These are phyloP conservation scores for Zygosaccharomyces lentus DNA, from an alignment of 805 yeast species.

Conservation along the genomic window DNA sequence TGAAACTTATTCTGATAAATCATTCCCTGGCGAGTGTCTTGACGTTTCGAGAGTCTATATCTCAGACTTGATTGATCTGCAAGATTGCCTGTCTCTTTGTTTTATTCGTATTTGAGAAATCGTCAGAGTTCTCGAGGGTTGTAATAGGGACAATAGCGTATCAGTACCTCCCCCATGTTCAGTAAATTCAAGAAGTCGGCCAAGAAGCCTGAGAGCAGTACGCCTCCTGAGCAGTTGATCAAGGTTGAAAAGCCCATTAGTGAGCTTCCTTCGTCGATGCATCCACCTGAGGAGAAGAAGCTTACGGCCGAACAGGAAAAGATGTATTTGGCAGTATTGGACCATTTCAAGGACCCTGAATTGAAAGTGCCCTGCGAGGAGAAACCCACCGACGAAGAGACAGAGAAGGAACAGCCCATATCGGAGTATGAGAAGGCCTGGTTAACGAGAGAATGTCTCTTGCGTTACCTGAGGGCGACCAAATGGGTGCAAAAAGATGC, in stretches of 20 bases:
- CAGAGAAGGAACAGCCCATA: slow-evolving; percentile 34
- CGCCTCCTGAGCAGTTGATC: slow-evolving; percentile 29
- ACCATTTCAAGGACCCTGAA: slow-evolving; percentile 56
- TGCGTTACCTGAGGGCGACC: slow-evolving; percentile 88
- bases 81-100: background rate
- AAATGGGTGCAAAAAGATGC: slow-evolving; percentile 79
- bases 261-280: slow-evolving; percentile 46
- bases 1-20: background rate
- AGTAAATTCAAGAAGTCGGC: slow-evolving; percentile 18
- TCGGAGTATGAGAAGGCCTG: slow-evolving; percentile 70
- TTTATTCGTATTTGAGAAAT: background rate
- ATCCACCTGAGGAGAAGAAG: slow-evolving; percentile 45
- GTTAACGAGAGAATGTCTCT: slow-evolving; percentile 87
- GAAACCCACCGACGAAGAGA: slow-evolving; percentile 33
- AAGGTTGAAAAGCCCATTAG: slow-evolving; percentile 49
- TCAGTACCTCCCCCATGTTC: slow-evolving; percentile 18
- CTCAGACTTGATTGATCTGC: background rate
- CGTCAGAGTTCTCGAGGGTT: background rate
- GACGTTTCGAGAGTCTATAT: background rate
- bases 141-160: background rate
- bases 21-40: background rate
- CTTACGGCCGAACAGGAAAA: slow-evolving; percentile 52
- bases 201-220: slow-evolving; percentile 24
- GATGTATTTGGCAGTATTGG: slow-evolving; percentile 59
- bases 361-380: slow-evolving; percentile 50